These are phyloP conservation scores for Exidia glandulosa DNA, from an alignment of 768 basidiomycete species.

Conservation along the genomic window DNA sequence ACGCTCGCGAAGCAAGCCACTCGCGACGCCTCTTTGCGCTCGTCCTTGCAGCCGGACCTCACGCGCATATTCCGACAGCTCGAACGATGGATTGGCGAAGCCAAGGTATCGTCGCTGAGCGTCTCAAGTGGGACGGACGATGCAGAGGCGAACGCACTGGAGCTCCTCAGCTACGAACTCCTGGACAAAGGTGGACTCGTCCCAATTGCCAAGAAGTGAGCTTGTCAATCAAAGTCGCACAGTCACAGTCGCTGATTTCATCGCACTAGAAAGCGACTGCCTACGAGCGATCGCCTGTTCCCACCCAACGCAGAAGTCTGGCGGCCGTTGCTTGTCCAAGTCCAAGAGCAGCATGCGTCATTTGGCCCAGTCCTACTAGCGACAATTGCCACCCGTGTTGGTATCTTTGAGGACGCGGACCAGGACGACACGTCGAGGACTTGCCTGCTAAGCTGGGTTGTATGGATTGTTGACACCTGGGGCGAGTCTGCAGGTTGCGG, in stretches of 20 bases:
- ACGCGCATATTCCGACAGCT: slow-evolving; percentile 43
- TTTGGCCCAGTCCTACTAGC: slow-evolving; percentile 40
- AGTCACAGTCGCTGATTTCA: not conserved
- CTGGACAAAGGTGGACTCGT: slow-evolving; percentile 66
- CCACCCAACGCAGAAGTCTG: slow-evolving; percentile 48
- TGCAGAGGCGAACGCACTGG: slow-evolving; percentile 49
- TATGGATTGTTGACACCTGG: slow-evolving; percentile 44
- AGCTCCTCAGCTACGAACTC: slow-evolving; percentile 54
- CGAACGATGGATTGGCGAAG: slow-evolving; percentile 73
- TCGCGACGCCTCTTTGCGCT: slow-evolving; percentile 52
- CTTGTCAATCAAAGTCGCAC: not conserved
- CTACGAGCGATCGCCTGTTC: slow-evolving; percentile 29
- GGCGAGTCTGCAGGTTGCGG: slow-evolving; percentile 12
- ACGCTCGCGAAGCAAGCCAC: slow-evolving; percentile 45
- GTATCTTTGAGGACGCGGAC: slow-evolving; percentile 7
- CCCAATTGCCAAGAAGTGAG: slow-evolving; percentile 75
- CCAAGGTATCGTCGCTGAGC: slow-evolving; percentile 41
- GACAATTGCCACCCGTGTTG: slow-evolving; percentile 20
- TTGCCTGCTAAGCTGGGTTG: slow-evolving; percentile 60
- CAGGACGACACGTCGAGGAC: slow-evolving; percentile 19
- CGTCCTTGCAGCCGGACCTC: slow-evolving; percentile 40
- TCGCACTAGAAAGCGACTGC: slow-evolving; percentile 42
- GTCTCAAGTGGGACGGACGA: slow-evolving; percentile 20
- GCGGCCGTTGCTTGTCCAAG: slow-evolving; percentile 49
- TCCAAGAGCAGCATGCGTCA: slow-evolving; percentile 43